Evolutionary conservation across 768 basidiomycete species (phyloP), one percentile per base, ranked within the genome.

Genomic region (Boletus coccyginus): DNA sequence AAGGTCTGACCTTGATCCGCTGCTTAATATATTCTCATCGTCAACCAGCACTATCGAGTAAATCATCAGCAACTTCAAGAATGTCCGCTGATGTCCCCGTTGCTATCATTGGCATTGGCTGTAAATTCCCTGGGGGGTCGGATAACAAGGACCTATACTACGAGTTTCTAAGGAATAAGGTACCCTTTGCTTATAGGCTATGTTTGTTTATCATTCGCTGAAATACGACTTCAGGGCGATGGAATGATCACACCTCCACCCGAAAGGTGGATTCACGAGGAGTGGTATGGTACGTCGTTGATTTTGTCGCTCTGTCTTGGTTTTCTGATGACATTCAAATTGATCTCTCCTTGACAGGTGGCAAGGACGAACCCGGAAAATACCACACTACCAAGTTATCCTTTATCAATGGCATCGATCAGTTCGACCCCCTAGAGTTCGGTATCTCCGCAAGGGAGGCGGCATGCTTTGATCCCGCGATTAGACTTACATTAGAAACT

Each of bases 391-490:
- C 65, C 14, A 70, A 67, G 43, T 56, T 62, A 24, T 67, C 69
- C n/a, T 73, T 73, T 40, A 60, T 73, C 42, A 63, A 58, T 32
- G 66, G 63, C 14, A 62, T 73, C 14, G 71, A 73, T 49, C 61
- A 71, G 54, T 73, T 73, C 43, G 72, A 73, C 29, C 58, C 62
- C 38, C 58, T 73, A 17, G 72, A 73, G 46, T 73, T 73, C 29
- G 72, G 72, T 46, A 73, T 73, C 27, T 64, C 66, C 21, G 50
- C 63, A 9, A 72, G 68, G 35, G 73, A 73, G 35, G 72, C 68
- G 10, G 57, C 56, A 3, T 36, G 56, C 46, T 70, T 73, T 51
- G 70, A 73, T 56, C 70, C 70, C 12, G 68, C 69, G 9, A 67
- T 72, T 33, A 65, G 66, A 39, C 62, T 69, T 24, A 66, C 69